Conservation (phyloP, 2,329 filamentous ascomycete species). For the Hirsutella thompsonii region DNA sequence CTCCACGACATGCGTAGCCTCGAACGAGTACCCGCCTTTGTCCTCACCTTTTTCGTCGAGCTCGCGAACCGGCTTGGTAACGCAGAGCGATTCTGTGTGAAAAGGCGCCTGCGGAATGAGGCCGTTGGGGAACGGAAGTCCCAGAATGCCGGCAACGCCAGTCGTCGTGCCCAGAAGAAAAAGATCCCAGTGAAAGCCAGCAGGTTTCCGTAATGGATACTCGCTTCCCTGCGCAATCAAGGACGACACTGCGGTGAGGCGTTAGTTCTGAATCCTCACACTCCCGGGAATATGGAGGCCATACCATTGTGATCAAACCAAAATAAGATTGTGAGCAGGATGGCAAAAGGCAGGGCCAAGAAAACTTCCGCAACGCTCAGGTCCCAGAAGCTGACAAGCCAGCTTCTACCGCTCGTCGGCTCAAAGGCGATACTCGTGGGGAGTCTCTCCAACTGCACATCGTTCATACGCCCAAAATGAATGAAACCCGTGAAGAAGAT, state of each 20-base stretch:
- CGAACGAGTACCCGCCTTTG: slow-evolving; percentile 42
- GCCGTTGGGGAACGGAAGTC: slow-evolving; percentile 71
- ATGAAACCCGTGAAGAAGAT: slow-evolving; percentile 87
- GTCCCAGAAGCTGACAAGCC: slow-evolving; percentile 77
- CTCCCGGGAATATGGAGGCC: no score
- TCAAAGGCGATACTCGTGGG: slow-evolving; percentile 68
- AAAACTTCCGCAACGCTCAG: slow-evolving; percentile 62
- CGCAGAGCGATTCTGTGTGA: slow-evolving; percentile 67
- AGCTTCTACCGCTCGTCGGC: slow-evolving; percentile 59
- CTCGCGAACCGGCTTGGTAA: slow-evolving; percentile 43
- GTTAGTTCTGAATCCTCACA: no score
- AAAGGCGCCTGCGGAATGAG: slow-evolving; percentile 77
- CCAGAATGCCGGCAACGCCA: slow-evolving; percentile 60
- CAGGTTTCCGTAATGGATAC: slow-evolving; percentile 67
- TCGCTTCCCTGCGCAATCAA: slow-evolving; percentile 75
- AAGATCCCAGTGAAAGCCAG: slow-evolving; percentile 77
- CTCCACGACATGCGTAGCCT: slow-evolving; percentile 55
- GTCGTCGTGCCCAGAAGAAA: slow-evolving; percentile 72
- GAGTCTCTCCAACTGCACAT: slow-evolving; percentile 54
- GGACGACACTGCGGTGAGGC: slow-evolving; percentile 55
- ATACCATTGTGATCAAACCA: slow-evolving; percentile 82
- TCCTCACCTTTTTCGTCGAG: slow-evolving; percentile 38
- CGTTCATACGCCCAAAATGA: slow-evolving; percentile 70
- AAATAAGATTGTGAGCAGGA: slow-evolving; percentile 73
- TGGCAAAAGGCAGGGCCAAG: slow-evolving; percentile 73